Conservation (phyloP, 768 basidiomycete species). For the Lentinula boryana region DNA sequence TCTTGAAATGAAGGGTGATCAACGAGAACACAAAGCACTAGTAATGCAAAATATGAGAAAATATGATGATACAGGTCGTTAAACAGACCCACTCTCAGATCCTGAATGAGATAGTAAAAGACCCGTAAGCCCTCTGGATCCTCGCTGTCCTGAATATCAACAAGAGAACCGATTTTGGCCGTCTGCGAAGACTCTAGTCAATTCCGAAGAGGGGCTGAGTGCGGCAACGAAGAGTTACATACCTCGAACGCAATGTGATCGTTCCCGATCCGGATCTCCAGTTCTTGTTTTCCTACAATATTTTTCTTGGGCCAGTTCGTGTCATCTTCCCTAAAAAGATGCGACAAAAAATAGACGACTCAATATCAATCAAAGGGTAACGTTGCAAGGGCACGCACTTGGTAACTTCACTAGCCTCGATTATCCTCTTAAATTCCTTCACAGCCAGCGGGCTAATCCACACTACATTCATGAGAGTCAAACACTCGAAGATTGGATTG, state of each 20-base stretch:
- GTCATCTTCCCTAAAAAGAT: conserved; percentile 82
- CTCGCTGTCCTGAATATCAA: conserved; percentile 94
- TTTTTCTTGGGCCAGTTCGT: conserved; percentile 99
- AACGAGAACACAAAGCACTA: conserved; percentile 98
- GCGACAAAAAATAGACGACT: not conserved
- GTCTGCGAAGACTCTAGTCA: conserved; percentile 49
- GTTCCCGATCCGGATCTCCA: conserved; percentile 90
- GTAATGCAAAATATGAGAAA: not conserved
- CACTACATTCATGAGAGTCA: conserved; percentile 51
- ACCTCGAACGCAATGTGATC: conserved; percentile 98
- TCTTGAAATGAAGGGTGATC: conserved; percentile 99
- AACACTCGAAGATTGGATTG: not conserved
- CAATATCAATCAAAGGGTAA: not conserved
- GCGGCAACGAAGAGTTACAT: conserved; percentile 15
- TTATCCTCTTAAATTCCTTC: conserved; percentile 91
- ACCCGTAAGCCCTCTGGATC: conserved; percentile 97
- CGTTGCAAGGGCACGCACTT: conserved; percentile 51
- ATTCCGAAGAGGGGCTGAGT: not conserved
- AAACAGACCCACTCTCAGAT: conserved; percentile 68
- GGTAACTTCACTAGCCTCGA: conserved; percentile 89
- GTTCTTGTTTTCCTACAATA: conserved; percentile 96
- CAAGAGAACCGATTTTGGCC: conserved; percentile 94
- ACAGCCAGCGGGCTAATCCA: conserved; percentile 90
- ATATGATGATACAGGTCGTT: not conserved
- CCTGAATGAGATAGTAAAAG: conserved; percentile 98